phyloP scores from a whole-genome alignment of 2,329 filamentous ascomycete genomes.

The Aspergillus ibericus region DNA sequence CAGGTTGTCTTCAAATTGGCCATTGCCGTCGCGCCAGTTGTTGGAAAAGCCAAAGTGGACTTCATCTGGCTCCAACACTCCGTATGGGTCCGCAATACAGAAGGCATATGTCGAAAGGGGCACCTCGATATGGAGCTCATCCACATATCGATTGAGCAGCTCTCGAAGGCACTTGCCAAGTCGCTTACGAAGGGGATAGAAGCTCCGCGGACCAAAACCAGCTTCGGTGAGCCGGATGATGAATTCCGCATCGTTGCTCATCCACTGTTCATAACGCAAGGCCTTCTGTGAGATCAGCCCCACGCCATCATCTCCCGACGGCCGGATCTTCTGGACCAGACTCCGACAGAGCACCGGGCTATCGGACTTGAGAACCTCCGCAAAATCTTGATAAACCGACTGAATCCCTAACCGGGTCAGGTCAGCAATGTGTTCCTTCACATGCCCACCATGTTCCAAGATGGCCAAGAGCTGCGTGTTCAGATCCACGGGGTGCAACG shows the following conservation, averaged over 20 bases:
- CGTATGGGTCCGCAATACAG: conserved; percentile 58
- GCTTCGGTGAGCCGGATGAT: conserved; percentile 42
- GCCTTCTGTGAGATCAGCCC: conserved; percentile 19
- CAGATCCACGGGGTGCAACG: conserved; percentile 47
- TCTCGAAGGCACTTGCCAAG: conserved; percentile 41
- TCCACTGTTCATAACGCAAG: conserved; percentile 38
- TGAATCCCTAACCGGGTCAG: conserved; percentile 41
- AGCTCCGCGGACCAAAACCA: conserved; percentile 49
- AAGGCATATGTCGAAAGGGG: conserved; percentile 54
- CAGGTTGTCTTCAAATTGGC: conserved; percentile 42
- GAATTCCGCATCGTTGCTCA: conserved; percentile 33
- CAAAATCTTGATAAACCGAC: conserved; percentile 37
- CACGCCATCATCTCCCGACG: conserved; percentile 25
- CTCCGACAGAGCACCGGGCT: conserved; percentile 37
- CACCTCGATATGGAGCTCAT: conserved; percentile 51
- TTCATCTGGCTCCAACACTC: conserved; percentile 54
- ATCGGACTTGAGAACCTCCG: conserved; percentile 36
- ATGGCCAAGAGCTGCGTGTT: conserved; percentile 59
- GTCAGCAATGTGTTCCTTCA: conserved; percentile 43
- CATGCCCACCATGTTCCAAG: conserved; percentile 53
- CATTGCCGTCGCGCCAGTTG: conserved; percentile 39
- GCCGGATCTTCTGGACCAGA: conserved; percentile 36
- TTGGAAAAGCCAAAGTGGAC: conserved; percentile 57
- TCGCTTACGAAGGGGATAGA: conserved; percentile 43
- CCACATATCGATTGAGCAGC: conserved; percentile 45